These are phyloP conservation scores for Kodamaea anthophila DNA, from an alignment of 1,139 yeast genomes.

Conservation along the genomic window DNA sequence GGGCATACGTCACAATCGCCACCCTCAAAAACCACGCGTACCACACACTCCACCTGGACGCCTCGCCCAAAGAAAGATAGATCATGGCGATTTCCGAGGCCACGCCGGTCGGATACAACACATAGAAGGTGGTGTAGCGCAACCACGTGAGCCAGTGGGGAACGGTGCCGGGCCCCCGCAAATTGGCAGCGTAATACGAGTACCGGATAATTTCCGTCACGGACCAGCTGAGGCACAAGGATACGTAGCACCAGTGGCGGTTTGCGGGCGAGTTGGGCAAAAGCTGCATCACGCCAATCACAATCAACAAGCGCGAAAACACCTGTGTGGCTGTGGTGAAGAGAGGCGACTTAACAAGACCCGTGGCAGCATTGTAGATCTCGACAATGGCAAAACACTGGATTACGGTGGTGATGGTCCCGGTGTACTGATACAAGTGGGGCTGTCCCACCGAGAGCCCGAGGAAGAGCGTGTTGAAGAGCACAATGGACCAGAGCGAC, in stretches of 20 bases:
- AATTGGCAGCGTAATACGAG: constrained; percentile 71
- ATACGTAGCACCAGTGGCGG: constrained; percentile 51
- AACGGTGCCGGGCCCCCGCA: constrained; percentile 49
- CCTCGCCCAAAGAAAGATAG: constrained; percentile 55
- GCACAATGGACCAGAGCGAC: constrained; percentile 39
- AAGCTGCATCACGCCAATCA: constrained; percentile 71
- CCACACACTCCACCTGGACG: too few relatives aligned
- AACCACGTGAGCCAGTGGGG: constrained; percentile 62
- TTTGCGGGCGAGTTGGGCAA: constrained; percentile 68
- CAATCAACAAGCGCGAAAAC: constrained; percentile 73
- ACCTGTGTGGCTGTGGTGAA: constrained; percentile 84
- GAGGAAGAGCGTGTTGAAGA: constrained; percentile 37
- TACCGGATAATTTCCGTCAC: constrained; percentile 86
- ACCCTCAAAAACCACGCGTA: constrained; percentile 51
- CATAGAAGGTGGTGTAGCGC: constrained; percentile 77
- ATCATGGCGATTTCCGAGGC: constrained; percentile 73
- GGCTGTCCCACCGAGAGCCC: constrained; percentile 49
- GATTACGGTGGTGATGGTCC: constrained; percentile 54
- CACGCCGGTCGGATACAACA: constrained; percentile 88
- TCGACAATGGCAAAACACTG: constrained; percentile 86
- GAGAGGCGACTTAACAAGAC: constrained; percentile 79
- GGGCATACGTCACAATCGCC: constrained; percentile 63
- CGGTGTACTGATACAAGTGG: constrained; percentile 51
- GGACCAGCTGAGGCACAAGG: constrained; percentile 83
- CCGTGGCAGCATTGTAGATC: constrained; percentile 68